Evolutionary conservation across 495 filamentous ascomycete species (phyloP).

Genomic region (Aspergillus ellipticus): DNA sequence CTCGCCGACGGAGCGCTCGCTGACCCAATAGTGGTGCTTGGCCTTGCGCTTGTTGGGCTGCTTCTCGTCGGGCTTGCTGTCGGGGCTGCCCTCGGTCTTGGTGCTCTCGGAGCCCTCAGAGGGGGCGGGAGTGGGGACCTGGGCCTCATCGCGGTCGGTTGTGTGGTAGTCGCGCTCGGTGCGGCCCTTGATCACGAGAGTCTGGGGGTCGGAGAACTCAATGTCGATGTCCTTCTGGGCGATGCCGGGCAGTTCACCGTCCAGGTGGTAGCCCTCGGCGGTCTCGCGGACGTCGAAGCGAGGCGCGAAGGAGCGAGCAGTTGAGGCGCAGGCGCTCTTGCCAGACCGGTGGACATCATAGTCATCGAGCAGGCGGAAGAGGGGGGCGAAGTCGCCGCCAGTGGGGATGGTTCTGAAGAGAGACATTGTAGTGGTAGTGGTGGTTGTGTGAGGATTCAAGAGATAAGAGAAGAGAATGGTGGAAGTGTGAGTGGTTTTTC

Average conservation of each 20-base stretch:
- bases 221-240: slow-evolving; percentile 69
- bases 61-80: slow-evolving; percentile 13
- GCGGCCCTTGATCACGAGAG: slow-evolving; percentile 63
- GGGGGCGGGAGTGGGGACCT: not conserved
- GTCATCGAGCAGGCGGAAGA: slow-evolving; percentile 33
- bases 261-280: slow-evolving; percentile 64
- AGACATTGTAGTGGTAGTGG: slow-evolving; percentile 5
- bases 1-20: slow-evolving; percentile 76
- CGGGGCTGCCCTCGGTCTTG: slow-evolving; percentile 1
- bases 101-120: not conserved
- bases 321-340: slow-evolving; percentile 4
- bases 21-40: slow-evolving; percentile 70
- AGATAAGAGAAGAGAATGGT: not conserved
- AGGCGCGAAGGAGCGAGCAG: slow-evolving; percentile 52
- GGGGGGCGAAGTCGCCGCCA: slow-evolving; percentile 19
- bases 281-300: slow-evolving; percentile 75
- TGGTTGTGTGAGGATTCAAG: not conserved
- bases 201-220: slow-evolving; percentile 73
- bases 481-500: not conserved
- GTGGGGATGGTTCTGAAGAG: slow-evolving; percentile 4
- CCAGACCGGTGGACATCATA: slow-evolving; percentile 22
- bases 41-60: slow-evolving; percentile 19
- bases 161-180: slow-evolving; percentile 24
- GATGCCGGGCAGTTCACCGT: slow-evolving; percentile 79
- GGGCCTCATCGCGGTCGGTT: slow-evolving; percentile 36